A percentile compares a stretch with the other conserved stretches of the same genome.
Evolutionary conservation across 495 filamentous ascomycete species (phyloP).

Genomic region (Gamarada debralockiae): DNA sequence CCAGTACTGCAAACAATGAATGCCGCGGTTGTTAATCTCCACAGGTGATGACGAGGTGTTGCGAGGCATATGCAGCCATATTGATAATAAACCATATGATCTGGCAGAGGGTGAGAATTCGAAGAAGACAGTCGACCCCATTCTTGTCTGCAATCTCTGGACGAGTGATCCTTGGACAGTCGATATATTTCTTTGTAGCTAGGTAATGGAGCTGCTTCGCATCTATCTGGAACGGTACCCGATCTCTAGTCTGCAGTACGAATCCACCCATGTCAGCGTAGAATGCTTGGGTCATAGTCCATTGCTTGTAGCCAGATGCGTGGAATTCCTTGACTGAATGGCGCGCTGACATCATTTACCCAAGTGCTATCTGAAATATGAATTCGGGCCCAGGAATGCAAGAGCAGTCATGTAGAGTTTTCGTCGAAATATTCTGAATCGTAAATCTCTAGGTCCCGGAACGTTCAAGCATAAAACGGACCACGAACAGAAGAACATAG

Average conservation of each 20-base stretch:
- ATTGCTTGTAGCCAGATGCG: constrained; percentile 19
- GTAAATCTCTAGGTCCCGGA: neutral
- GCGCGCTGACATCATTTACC: constrained; percentile 6
- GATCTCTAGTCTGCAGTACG: constrained; percentile 22
- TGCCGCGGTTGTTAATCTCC: constrained; percentile 7
- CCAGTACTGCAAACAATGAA: constrained; percentile 3
- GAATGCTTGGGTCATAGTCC: constrained; percentile 34
- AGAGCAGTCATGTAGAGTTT: constrained; percentile 1
- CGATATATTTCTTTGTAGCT: constrained; percentile 11
- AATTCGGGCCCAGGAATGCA: constrained; percentile 8
- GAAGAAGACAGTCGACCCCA: neutral
- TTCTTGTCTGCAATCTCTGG: constrained; percentile 4
- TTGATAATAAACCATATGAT: constrained; percentile 4
- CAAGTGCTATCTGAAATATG: constrained; percentile 3
- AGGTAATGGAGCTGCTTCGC: constrained; percentile 33
- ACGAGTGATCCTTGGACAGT: constrained; percentile 7
- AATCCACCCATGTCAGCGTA: constrained; percentile 38
- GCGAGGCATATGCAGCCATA: neutral
- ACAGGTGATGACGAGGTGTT: constrained; percentile 3
- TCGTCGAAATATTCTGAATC: neutral
- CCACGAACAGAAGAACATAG: constrained; percentile 15
- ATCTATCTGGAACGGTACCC: constrained; percentile 29
- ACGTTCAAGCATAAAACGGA: constrained; percentile 10
- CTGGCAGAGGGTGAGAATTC: neutral
- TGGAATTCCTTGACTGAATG: constrained; percentile 11